Conservation (phyloP, 495 filamentous ascomycete species). For the Aspergillus egyptiacus region DNA sequence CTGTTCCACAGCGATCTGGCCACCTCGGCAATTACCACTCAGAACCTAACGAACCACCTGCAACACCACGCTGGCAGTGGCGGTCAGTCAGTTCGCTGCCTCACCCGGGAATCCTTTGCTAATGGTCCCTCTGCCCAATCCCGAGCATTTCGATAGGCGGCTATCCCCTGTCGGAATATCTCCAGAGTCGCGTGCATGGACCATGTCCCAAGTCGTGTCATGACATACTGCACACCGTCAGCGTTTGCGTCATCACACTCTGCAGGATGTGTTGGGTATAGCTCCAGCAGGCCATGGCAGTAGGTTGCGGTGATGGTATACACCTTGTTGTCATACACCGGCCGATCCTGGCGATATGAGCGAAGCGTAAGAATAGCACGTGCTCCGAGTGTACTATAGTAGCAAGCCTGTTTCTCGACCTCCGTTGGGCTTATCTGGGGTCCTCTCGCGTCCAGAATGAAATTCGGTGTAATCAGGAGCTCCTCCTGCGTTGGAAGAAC, state of each 20-base stretch:
- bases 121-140: conserved; percentile 4
- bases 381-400: neutral
- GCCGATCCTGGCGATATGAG: neutral
- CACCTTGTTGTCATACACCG: neutral
- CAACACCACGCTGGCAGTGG: too few species aligned
- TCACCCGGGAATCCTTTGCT: too few species aligned
- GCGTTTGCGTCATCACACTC: neutral
- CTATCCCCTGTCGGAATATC: neutral
- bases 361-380: neutral
- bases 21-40: too few species aligned
- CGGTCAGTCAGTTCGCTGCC: too few species aligned
- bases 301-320: conserved; percentile 1
- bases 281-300: neutral
- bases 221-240: neutral
- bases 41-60: too few species aligned
- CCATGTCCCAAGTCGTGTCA: neutral
- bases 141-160: neutral
- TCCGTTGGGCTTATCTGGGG: neutral
- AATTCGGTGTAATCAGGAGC: neutral
- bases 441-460: neutral
- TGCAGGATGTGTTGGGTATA: neutral
- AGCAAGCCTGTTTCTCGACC: neutral
- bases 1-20: too few species aligned
- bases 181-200: neutral
- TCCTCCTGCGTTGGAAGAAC: neutral